Base-by-base conservation (phyloP, 2,329 filamentous ascomycete species). In the Aphanocladium album region DNA sequence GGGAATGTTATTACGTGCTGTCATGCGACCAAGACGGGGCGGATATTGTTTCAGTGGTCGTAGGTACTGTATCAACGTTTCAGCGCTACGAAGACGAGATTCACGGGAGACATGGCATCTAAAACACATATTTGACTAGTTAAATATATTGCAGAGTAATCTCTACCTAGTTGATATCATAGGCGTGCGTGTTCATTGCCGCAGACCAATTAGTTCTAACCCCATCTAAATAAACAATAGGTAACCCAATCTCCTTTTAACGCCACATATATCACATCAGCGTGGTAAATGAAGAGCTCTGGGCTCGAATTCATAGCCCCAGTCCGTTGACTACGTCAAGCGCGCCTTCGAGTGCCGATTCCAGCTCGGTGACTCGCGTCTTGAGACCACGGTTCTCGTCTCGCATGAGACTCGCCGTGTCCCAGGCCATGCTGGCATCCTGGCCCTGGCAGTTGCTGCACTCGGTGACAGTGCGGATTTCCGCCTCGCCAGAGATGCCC, bases 331-430 rank as follows among this genome's bases (percentile, higher is more conserved):
- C 82, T 52, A 76, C 74, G 67, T 87, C 84, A 59, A 89, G 70
- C 2, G 84, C 85, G 7, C 80, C 80, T 39, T 88, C 85, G 5
- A 89, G 80, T 4, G 79, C 84, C 2, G 74, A 77, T 72, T 89
- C 85, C 3, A 89, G 71, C 65, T 83, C 77, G 19, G 79, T 77
- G 3, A 89, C 83, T 21, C 84, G 74, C 43, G 79, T 76, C 74
- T 88, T 88, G 54, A 89, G 70, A 9, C 79, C 79, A 67, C 76
- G 80, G 65, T 89, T 89, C 75, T 89, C 86, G 51, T 84, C 82
- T 43, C 83, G 76, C 62, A 88, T 72, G 51, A 87, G 64, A 57
- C 80, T 79, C n/a, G 86, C 85, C 4, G 85, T 86, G 67, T 88
- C 80, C 85, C 85, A 88, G 5, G 85, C 85, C 41, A 84, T 77